These are phyloP conservation scores for Bryoerythrophyllum caledonicum DNA, from an alignment of 225 moss, liverwort and hornwort genomes.

Conservation along the genomic window DNA sequence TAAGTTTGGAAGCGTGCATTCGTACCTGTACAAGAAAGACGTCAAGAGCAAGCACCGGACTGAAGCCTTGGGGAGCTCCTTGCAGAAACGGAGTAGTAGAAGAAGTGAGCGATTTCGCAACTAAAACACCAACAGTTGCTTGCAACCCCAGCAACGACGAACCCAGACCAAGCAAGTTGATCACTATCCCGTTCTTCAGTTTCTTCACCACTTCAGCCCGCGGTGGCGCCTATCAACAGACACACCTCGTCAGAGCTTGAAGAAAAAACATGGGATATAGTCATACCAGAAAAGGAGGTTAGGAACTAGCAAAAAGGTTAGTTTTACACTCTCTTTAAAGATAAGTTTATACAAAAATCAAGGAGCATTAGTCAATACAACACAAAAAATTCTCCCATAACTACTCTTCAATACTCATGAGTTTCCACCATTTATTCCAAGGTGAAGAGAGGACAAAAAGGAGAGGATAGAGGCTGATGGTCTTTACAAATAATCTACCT, in stretches of 20 bases:
- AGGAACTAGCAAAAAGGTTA: no score
- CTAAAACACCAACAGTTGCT: constrained; percentile 92
- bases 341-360: no score
- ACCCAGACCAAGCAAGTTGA: constrained; percentile 88
- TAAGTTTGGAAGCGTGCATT: neutral
- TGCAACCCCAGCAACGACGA: constrained; percentile 84
- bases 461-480: no score
- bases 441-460: no score
- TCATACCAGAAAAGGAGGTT: no score
- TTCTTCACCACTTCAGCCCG: constrained; percentile 95
- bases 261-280: no score
- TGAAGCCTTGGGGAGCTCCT: constrained; percentile 81
- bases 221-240: constrained; percentile 66
- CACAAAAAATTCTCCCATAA: no score
- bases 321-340: no score
- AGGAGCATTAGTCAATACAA: no score
- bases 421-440: no score
- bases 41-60: constrained; percentile 93
- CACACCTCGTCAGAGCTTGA: neutral
- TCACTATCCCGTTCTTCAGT: constrained; percentile 81
- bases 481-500: constrained; percentile 33
- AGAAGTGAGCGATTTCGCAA: constrained; percentile 93
- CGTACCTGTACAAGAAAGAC: constrained; percentile 96
- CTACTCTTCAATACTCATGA: no score
- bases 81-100: constrained; percentile 88